A percentile compares a stretch with the other conserved stretches of the same genome.
phyloP scores from a whole-genome alignment of 2,329 filamentous ascomycete genomes.

The Acephala macrosclerotiorum region DNA sequence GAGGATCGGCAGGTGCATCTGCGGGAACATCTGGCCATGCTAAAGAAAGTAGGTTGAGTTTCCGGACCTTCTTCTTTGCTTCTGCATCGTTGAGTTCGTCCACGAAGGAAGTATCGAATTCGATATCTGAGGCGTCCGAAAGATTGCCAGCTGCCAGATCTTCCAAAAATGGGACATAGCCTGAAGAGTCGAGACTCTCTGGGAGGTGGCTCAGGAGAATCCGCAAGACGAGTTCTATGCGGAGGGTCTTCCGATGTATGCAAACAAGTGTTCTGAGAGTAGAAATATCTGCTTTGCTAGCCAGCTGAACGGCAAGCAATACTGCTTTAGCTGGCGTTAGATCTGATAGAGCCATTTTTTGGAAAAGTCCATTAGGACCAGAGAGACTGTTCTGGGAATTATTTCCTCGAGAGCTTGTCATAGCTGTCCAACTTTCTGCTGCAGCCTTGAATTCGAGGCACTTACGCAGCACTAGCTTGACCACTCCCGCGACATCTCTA shows the following conservation, averaged over 20 bases:
- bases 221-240: constrained; percentile 70
- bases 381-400: neutral
- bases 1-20: constrained; percentile 58
- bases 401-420: constrained; percentile 10
- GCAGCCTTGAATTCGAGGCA: constrained; percentile 29
- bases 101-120: constrained; percentile 63
- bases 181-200: constrained; percentile 69
- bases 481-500: constrained; percentile 14
- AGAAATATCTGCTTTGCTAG: constrained; percentile 69
- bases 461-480: constrained; percentile 25
- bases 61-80: constrained; percentile 68
- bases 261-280: constrained; percentile 67
- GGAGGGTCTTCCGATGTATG: constrained; percentile 63
- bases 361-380: constrained; percentile 21
- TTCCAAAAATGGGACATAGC: constrained; percentile 68
- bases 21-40: constrained; percentile 54
- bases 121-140: constrained; percentile 46
- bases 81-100: constrained; percentile 66
- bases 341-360: constrained; percentile 44
- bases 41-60: constrained; percentile 68
- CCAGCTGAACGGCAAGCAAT: constrained; percentile 75
- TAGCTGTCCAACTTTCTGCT: constrained; percentile 28
- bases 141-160: constrained; percentile 51
- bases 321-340: constrained; percentile 73
- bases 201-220: constrained; percentile 81